Conservation (phyloP, 1,139 yeast species). For the Nadsonia commutata region DNA sequence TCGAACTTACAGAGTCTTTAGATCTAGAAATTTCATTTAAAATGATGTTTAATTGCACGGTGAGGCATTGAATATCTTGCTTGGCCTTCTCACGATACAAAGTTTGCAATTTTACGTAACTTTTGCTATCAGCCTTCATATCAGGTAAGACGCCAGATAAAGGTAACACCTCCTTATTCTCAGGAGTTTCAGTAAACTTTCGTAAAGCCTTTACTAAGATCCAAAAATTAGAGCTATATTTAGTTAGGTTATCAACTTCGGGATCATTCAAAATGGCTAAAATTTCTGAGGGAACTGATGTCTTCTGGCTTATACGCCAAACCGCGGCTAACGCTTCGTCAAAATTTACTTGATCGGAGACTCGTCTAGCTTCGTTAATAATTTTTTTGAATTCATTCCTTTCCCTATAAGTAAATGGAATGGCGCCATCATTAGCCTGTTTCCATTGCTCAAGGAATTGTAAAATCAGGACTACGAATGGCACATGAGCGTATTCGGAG, state of each 20-base stretch:
- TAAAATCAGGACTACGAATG: conserved; percentile 53
- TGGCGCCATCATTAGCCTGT: conserved; percentile 18
- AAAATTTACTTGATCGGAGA: conserved; percentile 41
- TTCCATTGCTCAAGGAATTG: conserved; percentile 39
- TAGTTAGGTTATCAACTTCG: conserved; percentile 6
- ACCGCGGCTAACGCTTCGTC: conserved; percentile 55
- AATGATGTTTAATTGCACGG: conserved; percentile 22
- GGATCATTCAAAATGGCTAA: conserved; percentile 13
- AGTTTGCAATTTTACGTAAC: conserved; percentile 42
- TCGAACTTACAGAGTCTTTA: conserved; percentile 22
- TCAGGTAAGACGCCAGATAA: conserved; percentile 70
- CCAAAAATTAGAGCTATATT: conserved; percentile 37
- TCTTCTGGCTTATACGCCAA: conserved; percentile 30
- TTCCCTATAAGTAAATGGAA: conserved; percentile 35
- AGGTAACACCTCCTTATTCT: conserved; percentile 35
- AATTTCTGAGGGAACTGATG: conserved; percentile 27
- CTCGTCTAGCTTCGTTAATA: conserved; percentile 24
- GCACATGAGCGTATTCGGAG: conserved; percentile 52
- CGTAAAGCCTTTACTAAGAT: conserved; percentile 41
- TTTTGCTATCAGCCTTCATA: conserved; percentile 67
- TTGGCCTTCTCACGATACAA: conserved; percentile 45
- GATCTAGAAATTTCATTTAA: conserved; percentile 17
- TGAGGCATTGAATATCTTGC: conserved; percentile 33
- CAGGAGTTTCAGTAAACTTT: conserved; percentile 27
- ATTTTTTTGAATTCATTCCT: conserved; percentile 33